Conservation (phyloP, 139 green algal species). For the Chlamydomonas asymmetrica region DNA sequence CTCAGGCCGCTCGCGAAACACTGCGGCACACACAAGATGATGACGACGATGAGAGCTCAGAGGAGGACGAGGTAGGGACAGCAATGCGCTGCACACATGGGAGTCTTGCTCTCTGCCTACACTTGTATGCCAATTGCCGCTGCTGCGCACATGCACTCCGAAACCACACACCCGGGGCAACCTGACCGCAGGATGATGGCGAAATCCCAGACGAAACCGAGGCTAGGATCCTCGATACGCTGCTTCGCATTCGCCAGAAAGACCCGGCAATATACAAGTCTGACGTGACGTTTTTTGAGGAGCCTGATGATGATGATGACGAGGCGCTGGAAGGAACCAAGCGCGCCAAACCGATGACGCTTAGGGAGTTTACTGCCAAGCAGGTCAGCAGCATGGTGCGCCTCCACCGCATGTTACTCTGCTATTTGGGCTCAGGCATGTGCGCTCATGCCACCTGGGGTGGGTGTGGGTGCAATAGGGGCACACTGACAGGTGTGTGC, state of each 20-base stretch:
- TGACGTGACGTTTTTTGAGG: constrained; percentile 65
- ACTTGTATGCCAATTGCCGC: too few species aligned
- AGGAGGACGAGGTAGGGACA: constrained; percentile 33
- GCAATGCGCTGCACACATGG: not conserved
- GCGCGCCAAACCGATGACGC: constrained; percentile 58
- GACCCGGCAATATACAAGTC: constrained; percentile 78
- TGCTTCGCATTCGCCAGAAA: constrained; percentile 69
- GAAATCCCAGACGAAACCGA: constrained; percentile 59
- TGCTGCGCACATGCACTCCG: not conserved
- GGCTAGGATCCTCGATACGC: constrained; percentile 69
- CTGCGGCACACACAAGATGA: too few species aligned
- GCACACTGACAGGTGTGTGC: too few species aligned
- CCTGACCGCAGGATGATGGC: constrained; percentile 53
- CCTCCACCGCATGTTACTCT: not conserved
- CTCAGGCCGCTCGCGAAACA: too few species aligned
- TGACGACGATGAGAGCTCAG: constrained; percentile 4
- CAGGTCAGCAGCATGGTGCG: constrained; percentile 41
- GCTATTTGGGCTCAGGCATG: not conserved
- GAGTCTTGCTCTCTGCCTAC: too few species aligned
- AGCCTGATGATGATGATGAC: constrained; percentile 4
- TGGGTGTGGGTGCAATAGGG: too few species aligned
- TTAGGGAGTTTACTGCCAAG: constrained; percentile 82
- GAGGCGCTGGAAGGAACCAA: constrained; percentile 6
- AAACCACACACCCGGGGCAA: too few species aligned
- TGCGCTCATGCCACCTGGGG: too few species aligned